Evolutionary conservation across 139 green algal genomes (phyloP), one percentile per base, ranked within the genome.

Genomic region (Picochlorum sp.): DNA sequence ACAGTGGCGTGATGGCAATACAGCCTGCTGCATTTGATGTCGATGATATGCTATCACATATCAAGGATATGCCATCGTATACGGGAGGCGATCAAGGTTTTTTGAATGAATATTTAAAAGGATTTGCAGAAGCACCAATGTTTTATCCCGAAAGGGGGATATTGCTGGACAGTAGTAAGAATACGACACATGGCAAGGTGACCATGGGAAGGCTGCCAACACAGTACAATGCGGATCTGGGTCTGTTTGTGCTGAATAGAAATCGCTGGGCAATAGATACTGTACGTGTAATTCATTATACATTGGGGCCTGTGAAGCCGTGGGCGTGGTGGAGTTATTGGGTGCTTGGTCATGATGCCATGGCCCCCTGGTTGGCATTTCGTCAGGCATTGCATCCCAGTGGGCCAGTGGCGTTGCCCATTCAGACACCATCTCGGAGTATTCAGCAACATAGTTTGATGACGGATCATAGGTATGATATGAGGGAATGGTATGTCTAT

Each of bases 231-330:
- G 81, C 77, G 0, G 85, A 92, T 70, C 70, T 92, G 2, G 85
- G 85, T 2, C 69, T 92, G 20, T 92, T 69, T 54, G 55, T 92
- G n/a, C 49, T 85, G 16, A 83, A 78, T 66, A 69, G 41, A 55
- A 82, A 83, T 67, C 57, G 70, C 1, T 92, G 83, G 83, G 81
- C 78, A 51, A 24, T 89, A 24, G 55, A 63, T 6, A 47, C 76
- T 15, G 66, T 92, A 7, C 67, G 61, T 55, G 65, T 88, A 9
- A 67, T 92, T 28, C 85, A 92, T 65, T 92, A 74, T 63, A 92
- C 85, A n/a, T 74, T 92, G 15, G 85, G 68, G 3, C 63, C 73
- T 16, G 80, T 92, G 67, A 92, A 92, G 69, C 85, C 85, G 15
- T 92, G 85, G 85, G 49, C 82, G 10, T 92, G 81, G 81, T 92